A percentile compares a stretch with the other conserved stretches of the same genome.
phyloP scores from a whole-genome alignment of 805 yeast genomes.

The Hanseniaspora jakobsenii region DNA sequence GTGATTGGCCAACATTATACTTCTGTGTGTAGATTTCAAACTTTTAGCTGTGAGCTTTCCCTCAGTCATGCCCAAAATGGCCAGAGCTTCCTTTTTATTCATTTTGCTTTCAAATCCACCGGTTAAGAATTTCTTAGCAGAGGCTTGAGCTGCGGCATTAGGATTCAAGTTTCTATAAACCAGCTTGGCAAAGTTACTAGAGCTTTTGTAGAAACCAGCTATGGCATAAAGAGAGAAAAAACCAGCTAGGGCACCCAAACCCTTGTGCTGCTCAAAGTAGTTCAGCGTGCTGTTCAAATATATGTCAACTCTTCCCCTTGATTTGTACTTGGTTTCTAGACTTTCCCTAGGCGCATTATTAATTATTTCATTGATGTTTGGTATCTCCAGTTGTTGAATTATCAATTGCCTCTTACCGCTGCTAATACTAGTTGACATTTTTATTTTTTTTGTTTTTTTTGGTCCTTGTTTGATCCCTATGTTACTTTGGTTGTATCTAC shows the following conservation, averaged over 20 bases:
- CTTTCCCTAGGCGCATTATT: constrained; percentile 14
- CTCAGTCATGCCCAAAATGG: constrained; percentile 65
- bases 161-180: constrained; percentile 27
- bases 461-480: too few species aligned
- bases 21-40: constrained; percentile 70
- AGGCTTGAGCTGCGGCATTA: too few species aligned
- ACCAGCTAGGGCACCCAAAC: constrained; percentile 57
- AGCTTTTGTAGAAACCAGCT: constrained; percentile 53
- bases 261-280: constrained; percentile 66
- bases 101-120: constrained; percentile 92
- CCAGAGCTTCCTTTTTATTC: constrained; percentile 79
- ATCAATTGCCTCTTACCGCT: constrained; percentile 11
- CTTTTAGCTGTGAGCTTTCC: constrained; percentile 48
- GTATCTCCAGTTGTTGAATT: constrained; percentile 18
- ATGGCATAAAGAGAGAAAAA: constrained; percentile 50
- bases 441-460: too few species aligned
- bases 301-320: constrained; percentile 36
- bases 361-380: constrained; percentile 17
- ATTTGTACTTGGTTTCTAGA: constrained; percentile 19
- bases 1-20: constrained; percentile 77
- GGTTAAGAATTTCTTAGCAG: constrained; percentile 49
- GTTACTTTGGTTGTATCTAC: background rate
- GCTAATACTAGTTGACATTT: constrained; percentile 6
- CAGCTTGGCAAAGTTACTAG: constrained; percentile 19
- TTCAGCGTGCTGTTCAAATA: constrained; percentile 50